Base-by-base conservation (phyloP, 2,329 filamentous ascomycete genomes). In the Corynespora cassiicola region DNA sequence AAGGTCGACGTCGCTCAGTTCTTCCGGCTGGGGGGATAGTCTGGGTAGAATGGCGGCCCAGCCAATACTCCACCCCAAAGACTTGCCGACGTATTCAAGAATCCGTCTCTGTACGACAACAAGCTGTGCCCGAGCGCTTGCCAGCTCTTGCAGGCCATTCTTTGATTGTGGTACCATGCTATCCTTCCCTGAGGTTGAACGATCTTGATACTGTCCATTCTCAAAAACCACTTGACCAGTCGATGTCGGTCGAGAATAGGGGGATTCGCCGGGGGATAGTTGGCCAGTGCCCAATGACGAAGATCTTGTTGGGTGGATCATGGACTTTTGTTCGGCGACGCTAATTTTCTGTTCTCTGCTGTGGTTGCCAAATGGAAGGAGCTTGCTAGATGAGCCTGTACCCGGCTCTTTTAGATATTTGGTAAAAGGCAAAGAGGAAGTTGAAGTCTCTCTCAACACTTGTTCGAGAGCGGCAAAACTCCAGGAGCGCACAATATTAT, bases 41-140 rank as follows among this genome's bases (percentile, higher is more conserved):
- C 50, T 50, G 6, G 56, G 37, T n/a, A 65, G 50, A 10, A 69
- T 47, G 9, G 68, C 61, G 6, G 76, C 75, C 90, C 88, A 95
- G 0, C 86, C 88, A 47, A 88, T 82, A 34, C 75, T 80, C 91
- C 90, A 96, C 3, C 82, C 84, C 15, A 82, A 75, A 42, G 81
- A 80, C 57, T 81, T 82, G 2, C 88, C 91, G 30, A 90, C 71
- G 31, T 84, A 79, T 55, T 92, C 86, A 0, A 97, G 74, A 5
- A 94, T 80, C 47, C 88, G 89, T 38, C 92, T 79, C 7, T 90
- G 91, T 25, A 96, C 72, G 39, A 88, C 74, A 45, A 90, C 86
- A 2, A 97, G 76, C 58, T 96, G 90, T 5, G 89, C 92, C 56
- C 92, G 80, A 44, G 84, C 83, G 28, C 88, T 88, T 22, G 91